A percentile compares a stretch with the other conserved stretches of the same genome.
Evolutionary conservation across 1,139 yeast species (phyloP).

Genomic region (Candida labiduridarum): DNA sequence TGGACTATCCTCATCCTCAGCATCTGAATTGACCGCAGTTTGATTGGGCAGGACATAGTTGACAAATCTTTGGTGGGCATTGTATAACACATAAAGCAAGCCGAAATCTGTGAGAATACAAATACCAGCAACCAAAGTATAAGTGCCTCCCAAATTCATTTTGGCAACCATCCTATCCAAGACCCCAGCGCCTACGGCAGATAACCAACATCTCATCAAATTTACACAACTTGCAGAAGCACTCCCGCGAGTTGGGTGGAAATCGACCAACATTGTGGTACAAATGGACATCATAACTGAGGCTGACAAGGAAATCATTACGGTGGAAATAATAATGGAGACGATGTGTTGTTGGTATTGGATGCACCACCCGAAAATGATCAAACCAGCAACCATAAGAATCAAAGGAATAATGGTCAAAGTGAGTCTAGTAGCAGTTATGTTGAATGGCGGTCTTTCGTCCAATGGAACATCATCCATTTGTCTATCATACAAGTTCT

Average conservation of each 20-base stretch:
- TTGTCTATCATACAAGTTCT: conserved; percentile 19
- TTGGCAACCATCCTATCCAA: conserved; percentile 30
- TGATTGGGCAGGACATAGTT: conserved; percentile 5
- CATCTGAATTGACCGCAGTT: conserved; percentile 5
- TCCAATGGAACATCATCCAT: conserved; percentile 16
- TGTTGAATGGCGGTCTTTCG: conserved; percentile 31
- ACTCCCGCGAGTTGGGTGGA: conserved; percentile 35
- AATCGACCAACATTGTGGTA: conserved; percentile 41
- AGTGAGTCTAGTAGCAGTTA: conserved; percentile 30
- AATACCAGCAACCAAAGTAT: conserved; percentile 37
- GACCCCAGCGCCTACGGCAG: conserved; percentile 38
- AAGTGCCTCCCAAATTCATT: conserved; percentile 40
- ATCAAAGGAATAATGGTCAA: conserved; percentile 28
- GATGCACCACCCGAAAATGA: conserved; percentile 46
- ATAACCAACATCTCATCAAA: conserved; percentile 37
- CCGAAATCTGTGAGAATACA: conserved; percentile 23
- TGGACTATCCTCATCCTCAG: conserved; percentile 1
- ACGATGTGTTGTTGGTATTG: conserved; percentile 27
- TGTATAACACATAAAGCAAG: conserved; percentile 20
- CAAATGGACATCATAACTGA: conserved; percentile 30
- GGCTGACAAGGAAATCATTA: conserved; percentile 31
- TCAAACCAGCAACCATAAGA: conserved; percentile 28
- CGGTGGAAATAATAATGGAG: conserved; percentile 35
- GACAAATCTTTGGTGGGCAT: conserved; percentile 1
- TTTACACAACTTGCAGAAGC: conserved; percentile 42